Evolutionary conservation across 2,329 filamentous ascomycete species (phyloP).

Genomic region (Leptoxyphium fumago): DNA sequence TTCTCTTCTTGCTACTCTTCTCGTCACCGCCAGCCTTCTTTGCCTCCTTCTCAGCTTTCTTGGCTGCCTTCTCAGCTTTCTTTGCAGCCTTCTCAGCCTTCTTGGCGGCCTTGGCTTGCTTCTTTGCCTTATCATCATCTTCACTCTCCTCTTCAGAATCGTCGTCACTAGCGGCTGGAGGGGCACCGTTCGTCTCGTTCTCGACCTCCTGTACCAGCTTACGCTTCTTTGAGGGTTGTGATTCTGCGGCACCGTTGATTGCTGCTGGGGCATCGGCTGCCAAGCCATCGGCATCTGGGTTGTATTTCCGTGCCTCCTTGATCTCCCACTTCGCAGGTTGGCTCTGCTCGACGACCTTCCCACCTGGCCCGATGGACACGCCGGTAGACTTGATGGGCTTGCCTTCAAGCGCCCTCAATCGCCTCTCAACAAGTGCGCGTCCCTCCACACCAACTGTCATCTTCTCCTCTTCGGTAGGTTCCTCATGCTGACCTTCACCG

Average conservation of each 20-base stretch:
- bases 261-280: constrained; percentile 50
- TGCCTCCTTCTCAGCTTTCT: constrained; percentile 22
- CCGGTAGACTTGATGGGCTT: constrained; percentile 72
- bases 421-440: constrained; percentile 60
- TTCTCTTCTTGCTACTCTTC: constrained; percentile 20
- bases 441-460: constrained; percentile 61
- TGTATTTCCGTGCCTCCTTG: constrained; percentile 89
- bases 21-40: constrained; percentile 10
- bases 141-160: constrained; percentile 13
- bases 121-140: constrained; percentile 23
- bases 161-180: constrained; percentile 27
- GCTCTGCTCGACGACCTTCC: constrained; percentile 28
- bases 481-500: constrained; percentile 45
- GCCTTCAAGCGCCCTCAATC: constrained; percentile 67
- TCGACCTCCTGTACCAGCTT: constrained; percentile 35
- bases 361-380: constrained; percentile 58
- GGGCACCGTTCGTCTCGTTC: constrained; percentile 21
- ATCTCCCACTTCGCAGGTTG: constrained; percentile 69
- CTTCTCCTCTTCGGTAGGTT: constrained; percentile 75
- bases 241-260: constrained; percentile 37
- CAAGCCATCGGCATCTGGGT: constrained; percentile 80
- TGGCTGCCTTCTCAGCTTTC: constrained; percentile 12
- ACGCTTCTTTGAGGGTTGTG: constrained; percentile 24
- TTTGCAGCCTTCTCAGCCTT: constrained; percentile 9
- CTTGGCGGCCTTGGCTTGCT: constrained; percentile 9